Conservation (phyloP, 306 rosid genomes). For the Calophaca sinica region DNA sequence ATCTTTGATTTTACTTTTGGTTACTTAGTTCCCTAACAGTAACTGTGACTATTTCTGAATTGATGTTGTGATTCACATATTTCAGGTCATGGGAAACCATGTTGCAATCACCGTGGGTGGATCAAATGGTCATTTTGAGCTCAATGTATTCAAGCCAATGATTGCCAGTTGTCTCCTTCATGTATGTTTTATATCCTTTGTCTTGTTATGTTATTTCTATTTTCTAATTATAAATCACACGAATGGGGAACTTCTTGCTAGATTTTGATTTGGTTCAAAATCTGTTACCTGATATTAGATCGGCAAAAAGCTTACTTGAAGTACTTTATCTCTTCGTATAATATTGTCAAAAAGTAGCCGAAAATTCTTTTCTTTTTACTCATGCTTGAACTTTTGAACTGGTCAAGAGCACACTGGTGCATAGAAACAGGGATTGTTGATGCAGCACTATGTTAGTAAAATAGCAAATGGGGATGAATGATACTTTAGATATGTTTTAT, state of each 20-base stretch:
- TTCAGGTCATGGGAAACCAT: slow-evolving; percentile 97
- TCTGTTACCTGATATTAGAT: slow-evolving; percentile 1
- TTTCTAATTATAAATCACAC: background rate
- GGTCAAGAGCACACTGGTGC: slow-evolving; percentile 23
- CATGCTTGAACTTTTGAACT: slow-evolving; percentile 16
- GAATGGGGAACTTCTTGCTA: slow-evolving; percentile 15
- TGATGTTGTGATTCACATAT: slow-evolving; percentile 3
- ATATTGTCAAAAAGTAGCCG: slow-evolving; percentile 7
- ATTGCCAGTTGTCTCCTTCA: slow-evolving; percentile 84
- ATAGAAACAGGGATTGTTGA: slow-evolving; percentile 5
- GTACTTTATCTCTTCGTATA: slow-evolving; percentile 22
- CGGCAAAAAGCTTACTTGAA: slow-evolving; percentile 6
- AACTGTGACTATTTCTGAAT: slow-evolving; percentile 17
- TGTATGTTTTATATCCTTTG: slow-evolving; percentile 57
- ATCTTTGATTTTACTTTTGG: slow-evolving; percentile 10
- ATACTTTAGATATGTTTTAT: background rate
- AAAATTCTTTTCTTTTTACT: slow-evolving; percentile 3
- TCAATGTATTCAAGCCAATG: slow-evolving; percentile 96
- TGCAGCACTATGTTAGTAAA: slow-evolving; percentile 30
- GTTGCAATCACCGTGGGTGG: slow-evolving; percentile 95
- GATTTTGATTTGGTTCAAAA: slow-evolving; percentile 34
- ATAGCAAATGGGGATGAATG: slow-evolving; percentile 7
- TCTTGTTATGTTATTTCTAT: slow-evolving; percentile 14
- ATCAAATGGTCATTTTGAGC: slow-evolving; percentile 98
- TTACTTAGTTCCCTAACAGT: background rate